Evolutionary conservation across 1,284 basidiomycete species (phyloP).

Genomic region (Leccinum pallidistipes): DNA sequence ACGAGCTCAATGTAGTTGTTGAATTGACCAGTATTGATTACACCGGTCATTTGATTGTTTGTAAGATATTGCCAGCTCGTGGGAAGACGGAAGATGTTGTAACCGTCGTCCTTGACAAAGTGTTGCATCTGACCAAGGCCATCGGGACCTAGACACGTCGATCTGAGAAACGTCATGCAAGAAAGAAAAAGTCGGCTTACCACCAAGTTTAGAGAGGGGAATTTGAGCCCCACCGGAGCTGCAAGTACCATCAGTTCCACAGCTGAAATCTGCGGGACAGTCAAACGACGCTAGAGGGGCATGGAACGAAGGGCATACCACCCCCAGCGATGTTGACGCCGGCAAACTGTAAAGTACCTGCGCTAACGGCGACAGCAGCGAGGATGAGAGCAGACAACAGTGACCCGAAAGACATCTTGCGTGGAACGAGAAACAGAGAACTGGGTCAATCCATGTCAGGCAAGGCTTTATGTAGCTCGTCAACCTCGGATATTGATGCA

Average conservation of each 20-base stretch:
- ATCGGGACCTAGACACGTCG: conserved; percentile 16
- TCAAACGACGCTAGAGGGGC: background rate
- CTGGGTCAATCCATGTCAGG: background rate
- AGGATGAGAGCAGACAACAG: conserved; percentile 9
- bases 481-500: background rate
- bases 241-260: conserved; percentile 23
- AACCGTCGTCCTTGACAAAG: conserved; percentile 44
- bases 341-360: conserved; percentile 21
- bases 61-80: conserved; percentile 53
- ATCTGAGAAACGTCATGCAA: background rate
- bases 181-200: conserved; percentile 9
- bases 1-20: conserved; percentile 52
- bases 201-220: conserved; percentile 22
- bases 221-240: conserved; percentile 12
- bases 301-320: conserved; percentile 8
- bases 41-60: conserved; percentile 39
- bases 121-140: conserved; percentile 48
- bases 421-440: background rate
- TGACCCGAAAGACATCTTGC: conserved; percentile 12
- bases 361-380: conserved; percentile 1
- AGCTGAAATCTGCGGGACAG: conserved; percentile 24
- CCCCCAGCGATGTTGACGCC: conserved; percentile 30
- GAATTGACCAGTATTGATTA: conserved; percentile 48
- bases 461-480: conserved; percentile 15
- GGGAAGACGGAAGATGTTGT: conserved; percentile 46